These are phyloP conservation scores for Biancaea sappan DNA, from an alignment of 306 rosid genomes.

Conservation along the genomic window DNA sequence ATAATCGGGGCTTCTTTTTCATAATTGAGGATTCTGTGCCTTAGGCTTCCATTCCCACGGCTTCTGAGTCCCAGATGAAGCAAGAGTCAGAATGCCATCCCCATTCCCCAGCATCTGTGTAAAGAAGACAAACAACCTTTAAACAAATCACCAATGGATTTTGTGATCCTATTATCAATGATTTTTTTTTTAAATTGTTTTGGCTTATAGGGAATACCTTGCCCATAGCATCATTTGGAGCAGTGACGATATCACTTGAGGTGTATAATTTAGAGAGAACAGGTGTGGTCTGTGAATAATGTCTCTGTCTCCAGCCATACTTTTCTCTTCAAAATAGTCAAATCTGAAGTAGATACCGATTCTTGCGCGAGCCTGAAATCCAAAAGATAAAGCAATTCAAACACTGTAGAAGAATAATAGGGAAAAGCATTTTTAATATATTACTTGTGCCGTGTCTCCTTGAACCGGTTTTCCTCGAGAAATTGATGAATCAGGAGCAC, in stretches of 20 bases:
- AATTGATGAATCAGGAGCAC: neutral
- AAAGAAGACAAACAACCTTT: conserved; percentile 70
- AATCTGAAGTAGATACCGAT: neutral
- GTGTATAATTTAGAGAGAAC: neutral
- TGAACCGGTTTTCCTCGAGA: neutral
- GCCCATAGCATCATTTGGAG: conserved; percentile 40
- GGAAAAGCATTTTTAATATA: no score
- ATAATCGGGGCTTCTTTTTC: no score
- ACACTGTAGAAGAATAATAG: neutral
- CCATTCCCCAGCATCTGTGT: conserved; percentile 68
- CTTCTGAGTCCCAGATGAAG: conserved; percentile 64
- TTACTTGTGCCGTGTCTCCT: neutral
- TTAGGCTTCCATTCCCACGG: conserved; percentile 69
- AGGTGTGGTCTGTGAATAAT: neutral
- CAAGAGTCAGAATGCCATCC: conserved; percentile 65
- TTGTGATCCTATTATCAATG: conserved; percentile 15
- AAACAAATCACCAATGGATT: neutral
- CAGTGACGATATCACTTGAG: conserved; percentile 43
- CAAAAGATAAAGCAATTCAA: neutral
- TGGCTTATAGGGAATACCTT: conserved; percentile 46
- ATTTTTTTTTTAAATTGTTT: no score
- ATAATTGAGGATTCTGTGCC: conserved; percentile 47
- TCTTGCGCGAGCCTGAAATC: neutral
- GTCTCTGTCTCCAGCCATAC: neutral
- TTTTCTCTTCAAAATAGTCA: neutral